Evolutionary conservation across 345 rosid species (phyloP), one percentile per base, ranked within the genome.

Genomic region (Abelmoschus esculentus): DNA sequence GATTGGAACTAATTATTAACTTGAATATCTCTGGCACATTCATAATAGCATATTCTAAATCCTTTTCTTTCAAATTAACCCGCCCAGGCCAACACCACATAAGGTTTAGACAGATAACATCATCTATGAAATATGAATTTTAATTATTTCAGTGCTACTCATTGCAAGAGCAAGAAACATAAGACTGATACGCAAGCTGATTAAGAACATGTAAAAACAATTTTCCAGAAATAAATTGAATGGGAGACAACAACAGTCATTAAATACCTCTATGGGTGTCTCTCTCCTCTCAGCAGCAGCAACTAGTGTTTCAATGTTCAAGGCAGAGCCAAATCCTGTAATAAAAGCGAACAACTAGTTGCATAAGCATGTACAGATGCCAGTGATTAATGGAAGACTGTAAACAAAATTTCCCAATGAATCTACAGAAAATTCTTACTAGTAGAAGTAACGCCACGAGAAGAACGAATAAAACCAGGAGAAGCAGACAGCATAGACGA

Each of bases 231-330:
- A 64, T 8, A n/a, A 44, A 4, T 64, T 44, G 10, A 26, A 44
- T 44, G 54, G 36, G 13, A 22, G 68, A 64, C 11, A 42, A 64
- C 11, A 42, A 22, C 26, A 4, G 29, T 38, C 32, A 69, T 69
- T 38, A 17, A 69, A 55, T 83, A 93, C 98, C 96, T 93, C 96
- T 67, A 93, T 85, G 61, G 88, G 92, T 29, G 87, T 84, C 59
- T 89, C 91, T 67, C 97, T 87, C 79, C 97, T 88, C 84, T 89
- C 97, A 17, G 97, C 96, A 67, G 98, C 98, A 80, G 97, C 95
- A 74, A 88, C 91, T 50, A 93, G 86, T 63, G 98, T 93, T 82
- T 88, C 98, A 69, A 93, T 89, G 81, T 88, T 93, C 87, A 93
- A 76, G 44, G 98, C 93, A 71, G 98, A 91, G 74, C 98, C 97